A percentile compares a stretch with the other conserved stretches of the same genome.
Evolutionary conservation across 192 early-diverging fungal genomes (phyloP).

Genomic region (Linnemannia elongata): DNA sequence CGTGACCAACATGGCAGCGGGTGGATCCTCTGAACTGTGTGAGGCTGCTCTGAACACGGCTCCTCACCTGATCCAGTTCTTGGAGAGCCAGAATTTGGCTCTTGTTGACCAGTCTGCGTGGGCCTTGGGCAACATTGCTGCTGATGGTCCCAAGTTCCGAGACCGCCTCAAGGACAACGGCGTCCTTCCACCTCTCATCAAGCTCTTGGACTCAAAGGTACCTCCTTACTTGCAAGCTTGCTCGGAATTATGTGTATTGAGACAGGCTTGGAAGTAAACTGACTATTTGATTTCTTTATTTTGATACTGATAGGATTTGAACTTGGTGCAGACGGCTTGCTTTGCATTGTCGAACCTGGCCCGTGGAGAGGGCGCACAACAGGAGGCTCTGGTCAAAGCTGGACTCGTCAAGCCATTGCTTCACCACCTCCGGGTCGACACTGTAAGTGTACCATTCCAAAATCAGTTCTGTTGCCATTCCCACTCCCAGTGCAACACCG

Average conservation of each 20-base stretch:
- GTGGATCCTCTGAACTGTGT: constrained; percentile 60
- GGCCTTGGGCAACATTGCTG: constrained; percentile 96
- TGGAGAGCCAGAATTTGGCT: constrained; percentile 64
- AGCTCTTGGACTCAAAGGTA: constrained; percentile 75
- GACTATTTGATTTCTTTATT: neutral
- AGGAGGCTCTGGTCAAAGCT: constrained; percentile 65
- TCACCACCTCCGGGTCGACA: constrained; percentile 63
- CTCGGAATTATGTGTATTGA: no score
- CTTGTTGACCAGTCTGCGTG: constrained; percentile 91
- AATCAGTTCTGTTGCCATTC: neutral
- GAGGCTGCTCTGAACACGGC: constrained; percentile 59
- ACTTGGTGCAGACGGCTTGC: constrained; percentile 74
- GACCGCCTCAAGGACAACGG: constrained; percentile 82
- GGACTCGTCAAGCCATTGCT: constrained; percentile 62
- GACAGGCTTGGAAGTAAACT: neutral
- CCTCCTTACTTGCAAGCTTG: neutral
- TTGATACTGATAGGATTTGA: constrained; percentile 48
- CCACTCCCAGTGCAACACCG: no score
- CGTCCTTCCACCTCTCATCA: constrained; percentile 79
- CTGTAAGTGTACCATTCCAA: constrained; percentile 33
- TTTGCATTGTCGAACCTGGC: constrained; percentile 82
- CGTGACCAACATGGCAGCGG: constrained; percentile 73
- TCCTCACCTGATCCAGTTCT: constrained; percentile 64
- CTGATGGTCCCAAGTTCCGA: constrained; percentile 81
- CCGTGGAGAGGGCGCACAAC: constrained; percentile 69